Base-by-base conservation (phyloP, 257 asterid genomes). In the Plectranthus barbatus region DNA sequence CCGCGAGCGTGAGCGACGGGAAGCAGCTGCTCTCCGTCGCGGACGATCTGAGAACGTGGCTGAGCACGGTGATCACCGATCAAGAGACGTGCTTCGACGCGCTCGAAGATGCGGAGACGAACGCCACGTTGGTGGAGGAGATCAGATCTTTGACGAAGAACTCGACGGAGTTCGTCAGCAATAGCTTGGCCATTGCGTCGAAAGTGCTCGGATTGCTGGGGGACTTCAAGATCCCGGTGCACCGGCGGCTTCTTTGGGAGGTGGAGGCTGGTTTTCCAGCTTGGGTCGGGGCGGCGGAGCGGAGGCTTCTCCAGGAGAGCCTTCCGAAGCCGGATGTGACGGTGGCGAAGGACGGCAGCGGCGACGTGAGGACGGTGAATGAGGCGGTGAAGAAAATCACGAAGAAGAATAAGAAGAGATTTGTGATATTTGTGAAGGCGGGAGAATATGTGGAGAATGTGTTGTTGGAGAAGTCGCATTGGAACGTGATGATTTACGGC, bases 401-500 rank as follows among this genome's bases (percentile, higher is more conserved):
- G 8, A 74, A 74, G 74, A 87, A 81, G 77, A 85, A 76, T 7
- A 68, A 61, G 7, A 61, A 42, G 7, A 83, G 74, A 58, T 84
- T 83, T 13, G 78, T 87, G 29, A 81, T 90, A 7, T 52, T 84
- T 26, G 76, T 87, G 46, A 87, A 78, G 79, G 80, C 68, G 0
- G 97, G 97, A 4, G 65, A 0, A 40, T 87, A 90, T 24, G 52
- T 51, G 19, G 95, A 83, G 76, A 76, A 83, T 23, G 89, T 87
- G 74, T 61, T 70, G 39, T 12, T 87, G 85, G 86, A 80, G 11
- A 90, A 90, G 60, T 9, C 80, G 2, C 37, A 48, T 9, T 84
- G 90, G 95, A 86, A 90, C 58, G 90, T 90, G 13, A 77, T 81
- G 94, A 75, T 90, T 20, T 83, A 81, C 74, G 97, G 97, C n/a